Conservation (phyloP, 257 asterid genomes). For the Gardenia jasminoides region DNA sequence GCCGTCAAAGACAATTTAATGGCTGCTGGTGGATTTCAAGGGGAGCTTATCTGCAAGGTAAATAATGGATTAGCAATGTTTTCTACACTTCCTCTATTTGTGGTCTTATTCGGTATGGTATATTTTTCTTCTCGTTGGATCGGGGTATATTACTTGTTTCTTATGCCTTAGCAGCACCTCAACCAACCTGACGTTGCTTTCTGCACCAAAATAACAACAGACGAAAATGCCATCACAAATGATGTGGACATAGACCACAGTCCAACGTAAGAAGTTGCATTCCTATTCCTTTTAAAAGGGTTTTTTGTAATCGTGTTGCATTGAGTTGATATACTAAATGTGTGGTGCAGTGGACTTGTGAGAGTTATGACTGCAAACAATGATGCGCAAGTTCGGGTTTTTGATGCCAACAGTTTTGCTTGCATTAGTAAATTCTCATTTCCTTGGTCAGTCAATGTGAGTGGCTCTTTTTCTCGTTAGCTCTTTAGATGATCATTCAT, state of each 20-base stretch:
- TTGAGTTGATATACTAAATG: not conserved
- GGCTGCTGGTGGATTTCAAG: slow-evolving; percentile 88
- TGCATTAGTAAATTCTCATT: slow-evolving; percentile 52
- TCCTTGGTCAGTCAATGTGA: slow-evolving; percentile 95
- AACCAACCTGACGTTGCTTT: slow-evolving; percentile 73
- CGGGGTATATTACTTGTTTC: not conserved
- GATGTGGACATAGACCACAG: slow-evolving; percentile 56
- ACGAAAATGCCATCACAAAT: slow-evolving; percentile 73
- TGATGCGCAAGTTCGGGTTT: slow-evolving; percentile 72
- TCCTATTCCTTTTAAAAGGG: not conserved
- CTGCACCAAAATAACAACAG: slow-evolving; percentile 62
- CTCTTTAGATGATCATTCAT: not conserved
- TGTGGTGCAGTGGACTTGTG: slow-evolving; percentile 50
- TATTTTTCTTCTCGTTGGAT: not conserved
- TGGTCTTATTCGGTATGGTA: not conserved
- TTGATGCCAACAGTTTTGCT: slow-evolving; percentile 52
- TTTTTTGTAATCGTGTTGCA: not conserved
- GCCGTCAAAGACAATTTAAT: slow-evolving; percentile 66
- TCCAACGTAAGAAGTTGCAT: slow-evolving; percentile 38
- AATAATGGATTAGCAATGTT: not conserved
- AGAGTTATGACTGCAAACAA: slow-evolving; percentile 78
- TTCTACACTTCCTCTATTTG: not conserved
- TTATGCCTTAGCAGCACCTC: slow-evolving; percentile 41
- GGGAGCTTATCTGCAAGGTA: slow-evolving; percentile 94
- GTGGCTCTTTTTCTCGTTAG: slow-evolving; percentile 22